Conservation (phyloP, 163 green algal genomes). For the Chloroidium sp. region DNA sequence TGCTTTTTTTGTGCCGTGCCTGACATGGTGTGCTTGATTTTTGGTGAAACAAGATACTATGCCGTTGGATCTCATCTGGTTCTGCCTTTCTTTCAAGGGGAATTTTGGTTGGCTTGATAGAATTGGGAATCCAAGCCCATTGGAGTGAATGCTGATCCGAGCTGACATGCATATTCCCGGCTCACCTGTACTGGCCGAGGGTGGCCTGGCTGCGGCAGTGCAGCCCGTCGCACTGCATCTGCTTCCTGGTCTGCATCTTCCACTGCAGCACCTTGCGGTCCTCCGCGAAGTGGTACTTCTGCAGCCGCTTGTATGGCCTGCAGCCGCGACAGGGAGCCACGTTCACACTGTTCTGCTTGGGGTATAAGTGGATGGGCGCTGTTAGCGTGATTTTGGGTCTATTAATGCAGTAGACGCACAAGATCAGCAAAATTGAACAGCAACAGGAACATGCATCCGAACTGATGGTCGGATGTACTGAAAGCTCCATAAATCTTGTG, state of each 20-base stretch:
- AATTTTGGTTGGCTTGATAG: background rate
- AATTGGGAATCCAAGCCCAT: background rate
- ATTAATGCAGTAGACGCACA: no score
- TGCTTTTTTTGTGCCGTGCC: no score
- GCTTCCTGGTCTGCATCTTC: constrained; percentile 44
- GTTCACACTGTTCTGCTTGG: background rate
- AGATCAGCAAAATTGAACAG: no score
- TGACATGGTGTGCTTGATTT: no score
- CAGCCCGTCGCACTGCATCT: constrained; percentile 26
- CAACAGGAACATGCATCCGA: no score
- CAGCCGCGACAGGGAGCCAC: background rate
- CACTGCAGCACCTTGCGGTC: constrained; percentile 15
- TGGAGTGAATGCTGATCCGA: background rate
- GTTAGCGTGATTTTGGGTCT: background rate
- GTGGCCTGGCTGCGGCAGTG: constrained; percentile 20
- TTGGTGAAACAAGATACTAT: no score
- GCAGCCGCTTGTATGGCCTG: constrained; percentile 38
- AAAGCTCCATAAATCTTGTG: no score
- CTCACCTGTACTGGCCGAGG: constrained; percentile 30
- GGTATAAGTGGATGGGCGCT: background rate
- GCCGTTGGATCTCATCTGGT: no score
- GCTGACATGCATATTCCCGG: background rate
- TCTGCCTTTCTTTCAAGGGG: background rate
- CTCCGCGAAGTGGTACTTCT: constrained; percentile 20
- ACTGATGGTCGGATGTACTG: no score